Evolutionary conservation across 495 filamentous ascomycete species (phyloP).

Genomic region (Lentithecium fluviatile): DNA sequence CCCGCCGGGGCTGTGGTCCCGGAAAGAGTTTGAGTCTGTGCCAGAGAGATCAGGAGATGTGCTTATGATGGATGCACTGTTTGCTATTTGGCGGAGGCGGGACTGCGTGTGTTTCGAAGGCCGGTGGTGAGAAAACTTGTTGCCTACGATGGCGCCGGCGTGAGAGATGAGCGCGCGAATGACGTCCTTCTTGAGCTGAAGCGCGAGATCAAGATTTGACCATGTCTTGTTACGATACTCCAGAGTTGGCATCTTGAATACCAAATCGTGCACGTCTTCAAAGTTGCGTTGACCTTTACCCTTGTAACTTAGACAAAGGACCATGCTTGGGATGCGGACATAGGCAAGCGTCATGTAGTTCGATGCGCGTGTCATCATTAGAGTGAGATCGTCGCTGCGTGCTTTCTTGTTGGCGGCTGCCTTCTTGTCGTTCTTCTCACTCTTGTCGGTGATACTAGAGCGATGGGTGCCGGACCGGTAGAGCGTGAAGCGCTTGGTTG

Average conservation of each 20-base stretch:
- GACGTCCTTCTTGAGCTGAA: slow-evolving; percentile 89
- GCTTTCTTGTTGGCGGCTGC: slow-evolving; percentile 43
- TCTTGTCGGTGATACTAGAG: slow-evolving; percentile 47
- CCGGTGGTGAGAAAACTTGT: slow-evolving; percentile 84
- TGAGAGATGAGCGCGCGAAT: slow-evolving; percentile 93
- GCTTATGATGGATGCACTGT: slow-evolving; percentile 50
- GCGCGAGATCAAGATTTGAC: slow-evolving; percentile 93
- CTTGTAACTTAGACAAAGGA: slow-evolving; percentile 95
- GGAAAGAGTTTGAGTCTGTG: slow-evolving; percentile 24
- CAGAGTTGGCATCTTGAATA: slow-evolving; percentile 90
- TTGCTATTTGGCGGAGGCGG: slow-evolving; percentile 75
- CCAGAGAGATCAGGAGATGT: slow-evolving; percentile 37
- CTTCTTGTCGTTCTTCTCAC: slow-evolving; percentile 40
- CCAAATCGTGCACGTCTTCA: slow-evolving; percentile 94
- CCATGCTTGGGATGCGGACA: slow-evolving; percentile 90
- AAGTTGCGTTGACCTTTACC: slow-evolving; percentile 92
- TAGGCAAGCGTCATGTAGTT: slow-evolving; percentile 97
- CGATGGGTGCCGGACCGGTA: slow-evolving; percentile 43
- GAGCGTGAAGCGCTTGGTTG: slow-evolving; percentile 56
- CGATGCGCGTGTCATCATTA: slow-evolving; percentile 93
- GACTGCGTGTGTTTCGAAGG: slow-evolving; percentile 52
- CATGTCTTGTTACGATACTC: slow-evolving; percentile 98
- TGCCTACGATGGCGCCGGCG: slow-evolving; percentile 92
- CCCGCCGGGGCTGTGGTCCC: slow-evolving; percentile 22
- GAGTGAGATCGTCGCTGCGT: slow-evolving; percentile 85